Evolutionary conservation across 176 grass and related monocot genomes (phyloP), one percentile per base, ranked within the genome.

Genomic region (Oryza officinalis): DNA sequence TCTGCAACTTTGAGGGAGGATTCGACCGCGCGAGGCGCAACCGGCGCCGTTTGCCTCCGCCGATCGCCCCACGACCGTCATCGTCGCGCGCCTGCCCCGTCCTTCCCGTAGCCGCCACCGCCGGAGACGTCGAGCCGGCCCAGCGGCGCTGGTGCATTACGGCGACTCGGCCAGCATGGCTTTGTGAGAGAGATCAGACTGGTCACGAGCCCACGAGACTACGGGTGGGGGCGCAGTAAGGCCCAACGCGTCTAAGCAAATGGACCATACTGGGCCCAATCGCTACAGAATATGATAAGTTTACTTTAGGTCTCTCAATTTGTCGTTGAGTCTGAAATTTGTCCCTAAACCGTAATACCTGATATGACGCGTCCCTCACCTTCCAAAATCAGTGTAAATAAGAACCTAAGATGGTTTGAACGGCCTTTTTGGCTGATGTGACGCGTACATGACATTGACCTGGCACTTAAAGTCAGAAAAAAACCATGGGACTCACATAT

Each of bases 101-200:
- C 28, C 11, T 8, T 61, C 57, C 30, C 8, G 84, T 67, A 30
- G 15, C 38, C 82, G 45, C 67, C 88, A 3, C 81, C 85, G 38
- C 68, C 75, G 72, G 83, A 88, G 43, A 94, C 84, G 80, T 69
- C 79, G 59, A 89, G 71, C 74, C 6, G 85, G 71, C 57, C 59
- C n/a, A n/a, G n/a, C n/a, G n/a, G n/a, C n/a, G n/a, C n/a, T n/a
- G 33, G 90, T 82, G 68, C 79, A 60, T 60, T 7, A 10, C 68
- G 72, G 86, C 69, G 65, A 86, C 61, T 89, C 88, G 65, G 72
- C 76, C 65, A 89, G 88, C 28, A 81, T 47, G 11, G 10, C 65
- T 88, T 86, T 79, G 47, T 1, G 20, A 27, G 44, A 27, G 31
- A 37, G 5, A 47, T 47, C 13, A 47, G 45, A 14, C 5, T 41